Base-by-base conservation (phyloP, 2,329 filamentous ascomycete genomes). In the Penicillium aurantiogriseum region DNA sequence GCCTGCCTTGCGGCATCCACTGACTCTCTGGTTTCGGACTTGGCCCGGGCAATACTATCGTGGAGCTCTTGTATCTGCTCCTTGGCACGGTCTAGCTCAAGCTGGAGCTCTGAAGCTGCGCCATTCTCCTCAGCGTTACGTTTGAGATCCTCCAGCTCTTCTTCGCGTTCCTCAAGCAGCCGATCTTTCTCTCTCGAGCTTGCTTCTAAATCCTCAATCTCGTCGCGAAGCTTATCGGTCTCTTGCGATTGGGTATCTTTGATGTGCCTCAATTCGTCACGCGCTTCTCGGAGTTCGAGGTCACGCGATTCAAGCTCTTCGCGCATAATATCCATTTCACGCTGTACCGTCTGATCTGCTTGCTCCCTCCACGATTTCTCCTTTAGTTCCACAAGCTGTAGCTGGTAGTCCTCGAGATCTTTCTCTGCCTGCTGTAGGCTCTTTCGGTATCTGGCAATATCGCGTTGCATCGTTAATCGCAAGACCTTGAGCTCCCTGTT, bases 401-500 rank as follows among this genome's bases (percentile, higher is more conserved):
- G 82, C 53, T 89, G 86, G 72, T 95, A 96, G 57, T 83, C 83
- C 70, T 96, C 92, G 3, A 97, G 82, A 59, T 97, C 91, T 63
- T 87, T 88, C 77, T 97, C 92, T 4, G 93, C 92, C 23, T 86
- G 84, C 21, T 85, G 85, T 11, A 99, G 80, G 40, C 88, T 88
- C 73, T 96, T 97, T 72, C 90, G 90, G 77, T 93, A 94, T 63
- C 87, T 87, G 65, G 89, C 86, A 19, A 99, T 82, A 67, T 99
- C 94, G 59, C 88, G 85, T 71, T 94, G 88, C 85, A 97, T 89
- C 0, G 91, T 93, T 59, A 95, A 85, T 71, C 91, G 91, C 76
- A 94, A 89, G 57, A 96, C 92, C 74, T 97, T 97, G 54, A 99
- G 85, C 64, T 96, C 92, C 4, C 94, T 95, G 71, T 99, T 99